Evolutionary conservation across 2,329 filamentous ascomycete species (phyloP), one percentile per base, ranked within the genome.

Genomic region (Ascochyta koolunga): DNA sequence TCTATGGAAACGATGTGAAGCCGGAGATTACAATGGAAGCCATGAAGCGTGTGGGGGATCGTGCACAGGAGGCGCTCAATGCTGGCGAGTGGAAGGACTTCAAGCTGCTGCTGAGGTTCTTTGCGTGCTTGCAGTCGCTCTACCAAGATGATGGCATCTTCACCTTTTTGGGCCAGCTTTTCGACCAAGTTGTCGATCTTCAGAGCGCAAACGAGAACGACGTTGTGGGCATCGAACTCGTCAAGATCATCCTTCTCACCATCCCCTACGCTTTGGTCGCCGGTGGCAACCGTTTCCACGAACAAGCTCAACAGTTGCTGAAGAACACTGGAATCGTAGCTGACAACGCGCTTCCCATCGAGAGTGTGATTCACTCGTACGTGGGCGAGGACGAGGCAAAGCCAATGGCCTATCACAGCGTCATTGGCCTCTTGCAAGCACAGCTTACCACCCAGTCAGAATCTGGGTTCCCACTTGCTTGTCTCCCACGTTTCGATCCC

Each of bases 261-360:
- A 89, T 99, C 54, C 93, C 95, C 0, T 99, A 98, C 73, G 88
- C 89, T 3, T 80, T 82, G 3, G 85, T 86, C 43, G 64, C 70
- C 5, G 67, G 70, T 27, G 72, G 70, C 32, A 59, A 44, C 33
- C 64, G 62, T 16, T 72, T 69, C 49, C 87, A 89, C 68, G 86
- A 88, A 64, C 82, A 89, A 61, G 92, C 91, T 2, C 82, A 83
- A 1, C 87, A 90, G 40, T 80, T 98, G 47, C 86, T 99, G 72
- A 90, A 96, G 61, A 96, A 96, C 80, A 98, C 95, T 2, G 93
- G 95, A 50, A 91, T 98, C 61, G 96, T 98, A 65, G 92, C 93
- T 10, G 90, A 89, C 2, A 92, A 95, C 59, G 89, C 90, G 10
- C 91, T 97, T 72, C 84, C 89, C 2, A 82, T 98, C 31, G 93